phyloP scores from a whole-genome alignment of 2,329 filamentous ascomycete species.

The Xylariaceae sp. region DNA sequence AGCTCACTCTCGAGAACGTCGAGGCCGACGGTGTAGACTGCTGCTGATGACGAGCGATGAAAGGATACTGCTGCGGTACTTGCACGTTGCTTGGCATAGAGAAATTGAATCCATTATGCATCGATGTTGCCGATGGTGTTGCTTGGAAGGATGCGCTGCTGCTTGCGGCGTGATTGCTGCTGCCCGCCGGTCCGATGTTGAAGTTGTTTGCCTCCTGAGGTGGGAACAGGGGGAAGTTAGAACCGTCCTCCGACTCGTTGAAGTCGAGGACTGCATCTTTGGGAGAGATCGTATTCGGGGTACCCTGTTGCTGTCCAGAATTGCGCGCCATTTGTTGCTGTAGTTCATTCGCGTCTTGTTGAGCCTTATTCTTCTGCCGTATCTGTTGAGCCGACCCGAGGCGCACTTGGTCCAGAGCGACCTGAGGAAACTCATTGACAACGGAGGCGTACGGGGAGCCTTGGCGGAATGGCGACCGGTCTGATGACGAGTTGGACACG shows the following conservation, averaged over 20 bases:
- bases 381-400: slow-evolving; percentile 61
- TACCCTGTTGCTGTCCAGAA: slow-evolving; percentile 46
- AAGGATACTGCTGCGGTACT: slow-evolving; percentile 35
- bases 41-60: slow-evolving; percentile 41
- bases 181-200: slow-evolving; percentile 36
- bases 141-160: slow-evolving; percentile 31
- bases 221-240: slow-evolving; percentile 74
- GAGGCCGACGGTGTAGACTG: slow-evolving; percentile 45
- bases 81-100: slow-evolving; percentile 44
- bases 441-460: slow-evolving; percentile 63
- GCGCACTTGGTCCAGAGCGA: slow-evolving; percentile 37
- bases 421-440: slow-evolving; percentile 48
- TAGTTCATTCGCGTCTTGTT: slow-evolving; percentile 56
- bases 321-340: slow-evolving; percentile 46
- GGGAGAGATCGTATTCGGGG: slow-evolving; percentile 88
- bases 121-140: slow-evolving; percentile 33
- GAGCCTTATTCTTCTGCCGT: slow-evolving; percentile 63
- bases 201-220: slow-evolving; percentile 54
- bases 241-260: slow-evolving; percentile 71
- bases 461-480: slow-evolving; percentile 80
- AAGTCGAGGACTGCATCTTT: slow-evolving; percentile 91
- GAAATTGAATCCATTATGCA: slow-evolving; percentile 36
- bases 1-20: slow-evolving; percentile 45
- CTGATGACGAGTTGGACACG: slow-evolving; percentile 55
- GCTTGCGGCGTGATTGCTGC: slow-evolving; percentile 23